These are phyloP conservation scores for Monilinia fructigena DNA, from an alignment of 2,329 filamentous ascomycete species.

Conservation along the genomic window DNA sequence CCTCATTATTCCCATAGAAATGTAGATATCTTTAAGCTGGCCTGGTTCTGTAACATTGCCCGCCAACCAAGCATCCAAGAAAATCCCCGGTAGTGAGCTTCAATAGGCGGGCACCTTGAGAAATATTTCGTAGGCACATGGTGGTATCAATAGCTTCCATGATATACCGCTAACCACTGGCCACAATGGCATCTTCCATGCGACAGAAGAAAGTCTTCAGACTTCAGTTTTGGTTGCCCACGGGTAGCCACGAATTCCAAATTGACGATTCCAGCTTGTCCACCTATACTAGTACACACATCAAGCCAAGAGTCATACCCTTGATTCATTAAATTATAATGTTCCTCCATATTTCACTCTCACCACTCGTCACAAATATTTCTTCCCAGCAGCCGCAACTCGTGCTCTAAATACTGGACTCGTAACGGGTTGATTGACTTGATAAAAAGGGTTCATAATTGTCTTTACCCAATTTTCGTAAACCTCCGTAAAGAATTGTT, in stretches of 20 bases:
- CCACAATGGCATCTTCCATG: too few species aligned
- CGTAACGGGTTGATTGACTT: slow-evolving; percentile 76
- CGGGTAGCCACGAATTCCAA: background rate
- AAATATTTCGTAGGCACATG: background rate
- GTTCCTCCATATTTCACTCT: background rate
- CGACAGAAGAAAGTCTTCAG: background rate
- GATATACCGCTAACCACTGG: background rate
- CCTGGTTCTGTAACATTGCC: too few species aligned
- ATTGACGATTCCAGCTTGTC: background rate
- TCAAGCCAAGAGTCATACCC: background rate
- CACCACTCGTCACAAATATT: slow-evolving; percentile 68
- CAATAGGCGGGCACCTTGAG: background rate
- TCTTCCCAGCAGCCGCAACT: slow-evolving; percentile 85
- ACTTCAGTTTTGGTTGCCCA: background rate
- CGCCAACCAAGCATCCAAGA: background rate
- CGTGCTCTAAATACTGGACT: slow-evolving; percentile 82
- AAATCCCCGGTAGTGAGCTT: background rate
- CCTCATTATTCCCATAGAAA: background rate
- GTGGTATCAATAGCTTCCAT: background rate
- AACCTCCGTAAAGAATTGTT: slow-evolving; percentile 91
- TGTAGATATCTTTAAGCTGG: background rate
- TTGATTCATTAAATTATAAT: background rate
- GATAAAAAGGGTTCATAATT: slow-evolving; percentile 95
- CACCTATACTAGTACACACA: background rate
- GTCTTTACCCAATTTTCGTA: slow-evolving; percentile 98